A percentile compares a stretch with the other conserved stretches of the same genome.
phyloP scores from a whole-genome alignment of 1,284 basidiomycete species.

The Ustilago vetiveriae region DNA sequence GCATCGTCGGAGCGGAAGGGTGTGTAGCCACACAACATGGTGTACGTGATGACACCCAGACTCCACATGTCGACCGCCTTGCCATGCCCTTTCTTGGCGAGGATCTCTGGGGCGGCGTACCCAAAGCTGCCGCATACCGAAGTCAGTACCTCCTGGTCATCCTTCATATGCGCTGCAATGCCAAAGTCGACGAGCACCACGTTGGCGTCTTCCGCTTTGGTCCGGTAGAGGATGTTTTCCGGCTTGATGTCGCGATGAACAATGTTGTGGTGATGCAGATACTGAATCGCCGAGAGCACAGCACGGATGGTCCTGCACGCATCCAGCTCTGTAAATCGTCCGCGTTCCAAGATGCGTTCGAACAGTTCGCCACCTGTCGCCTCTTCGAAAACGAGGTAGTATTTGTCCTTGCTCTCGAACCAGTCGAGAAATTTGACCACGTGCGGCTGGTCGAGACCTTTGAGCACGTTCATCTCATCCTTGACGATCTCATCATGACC shows the following conservation, averaged over 20 bases:
- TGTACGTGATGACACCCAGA: conserved; percentile 89
- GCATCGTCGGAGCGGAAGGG: conserved; percentile 89
- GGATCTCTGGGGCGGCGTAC: conserved; percentile 88
- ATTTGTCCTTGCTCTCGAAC: conserved; percentile 65
- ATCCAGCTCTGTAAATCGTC: conserved; percentile 66
- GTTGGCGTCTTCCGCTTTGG: conserved; percentile 72
- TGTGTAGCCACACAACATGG: conserved; percentile 67
- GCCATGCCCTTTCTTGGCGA: conserved; percentile 83
- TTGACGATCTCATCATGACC: conserved; percentile 64
- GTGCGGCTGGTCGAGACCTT: conserved; percentile 63
- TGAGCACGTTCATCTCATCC: conserved; percentile 65
- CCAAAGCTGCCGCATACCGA: conserved; percentile 89
- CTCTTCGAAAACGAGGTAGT: conserved; percentile 68
- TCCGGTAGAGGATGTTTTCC: conserved; percentile 92
- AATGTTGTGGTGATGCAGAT: conserved; percentile 64
- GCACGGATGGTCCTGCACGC: conserved; percentile 62
- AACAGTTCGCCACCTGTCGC: conserved; percentile 68
- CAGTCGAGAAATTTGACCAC: conserved; percentile 72
- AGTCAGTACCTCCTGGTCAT: conserved; percentile 78
- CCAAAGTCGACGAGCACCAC: conserved; percentile 80
- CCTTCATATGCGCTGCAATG: conserved; percentile 70
- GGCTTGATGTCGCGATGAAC: conserved; percentile 69
- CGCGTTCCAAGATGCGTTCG: conserved; percentile 63
- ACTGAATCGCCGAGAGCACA: conserved; percentile 61
- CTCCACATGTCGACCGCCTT: conserved; percentile 94